Base-by-base conservation (phyloP, 345 rosid genomes). In the Odontarrhena argentea region DNA sequence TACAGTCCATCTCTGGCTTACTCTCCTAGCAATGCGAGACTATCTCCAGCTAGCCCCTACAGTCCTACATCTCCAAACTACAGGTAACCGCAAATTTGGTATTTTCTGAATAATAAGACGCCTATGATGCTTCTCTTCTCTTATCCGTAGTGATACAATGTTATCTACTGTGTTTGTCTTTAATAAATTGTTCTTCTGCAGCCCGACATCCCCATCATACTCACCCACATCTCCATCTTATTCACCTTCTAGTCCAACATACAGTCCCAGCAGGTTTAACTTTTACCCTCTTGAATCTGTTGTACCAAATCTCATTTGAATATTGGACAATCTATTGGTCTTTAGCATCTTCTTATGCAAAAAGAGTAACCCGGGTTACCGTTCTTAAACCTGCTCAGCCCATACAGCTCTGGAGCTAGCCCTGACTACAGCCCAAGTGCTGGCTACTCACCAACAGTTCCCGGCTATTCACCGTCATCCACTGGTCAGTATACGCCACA, bases 61-160 rank as follows among this genome's bases (percentile, higher is more conserved):
- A 91, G 97, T 74, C 96, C 97, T 38, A 88, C 97, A 8, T 93
- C 98, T 65, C 98, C 97, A 42, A 88, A 80, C 73, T 93, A 89
- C 70, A 93, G 96, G 97, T 87, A 68, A 46, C 25, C 1, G n/a
- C 25, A 2, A 22, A 22, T 30, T 45, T 7, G 5, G 51, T 45
- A 35, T 40, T 48, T n/a, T 46, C 35, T 11, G n/a, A 22, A 9
- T 26, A 24, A 12, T 5, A 7, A 9, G 8, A 35, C 51, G 11
- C 15, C 25, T 65, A 3, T 65, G 22, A 41, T 9, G 32, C 22
- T 34, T 38, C 26, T 28, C n/a, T 12, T 24, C 10, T 64, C 11
- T 18, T 18, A 18, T 18, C 22, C 1, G 3, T 24, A 9, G 34
- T 69, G 38, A 32, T 54, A 44, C 7, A 35, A 22, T 45, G 36